Evolutionary conservation across 2,329 filamentous ascomycete species (phyloP), one percentile per base, ranked within the genome.

Genomic region (Corniculantispora saksenae): DNA sequence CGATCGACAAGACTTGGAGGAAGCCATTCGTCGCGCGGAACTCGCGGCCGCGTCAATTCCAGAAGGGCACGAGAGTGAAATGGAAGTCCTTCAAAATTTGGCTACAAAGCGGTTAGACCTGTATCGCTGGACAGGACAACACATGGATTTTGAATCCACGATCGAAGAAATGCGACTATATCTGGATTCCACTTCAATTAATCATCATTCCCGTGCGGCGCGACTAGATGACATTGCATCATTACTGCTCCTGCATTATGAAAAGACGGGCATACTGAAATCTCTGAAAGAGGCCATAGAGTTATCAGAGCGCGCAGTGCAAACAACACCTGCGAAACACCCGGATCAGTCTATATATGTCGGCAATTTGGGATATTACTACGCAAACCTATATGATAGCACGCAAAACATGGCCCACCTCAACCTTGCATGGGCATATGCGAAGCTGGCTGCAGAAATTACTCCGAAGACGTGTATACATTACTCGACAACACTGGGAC

Each of bases 41-140:
- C 25, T 25, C 15, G 57, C 57, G 25, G 43, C 17, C 3, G 9
- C 23, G 8, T 21, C 45, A 13, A 23, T 50, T 32, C 57, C 43
- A 38, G 50, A 60, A 23, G 27, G 23, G 4, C 10, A 60, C 25
- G 43, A 60, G 25, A 50, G 27, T 50, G 27, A 35, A 25, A 13
- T 15, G 3, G 57, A 35, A 2, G 10, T 50, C 35, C 43, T 1
- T 25, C 25, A 60, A 5, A 60, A 50, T 43, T 50, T 60, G 57
- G 57, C 43, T n/a, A 38, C 5, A 15, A 60, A 21, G 27, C 17
- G 8, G 57, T 17, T 15, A 19, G 43, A 32, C 25, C 8, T 60
- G 27, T 60, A 60, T 60, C 57, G 57, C 45, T 60, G 57, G 57
- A 60, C 57, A 21, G 43, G 57, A 60, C 9, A 60, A n/a, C 10